Evolutionary conservation across 1,139 yeast species (phyloP), one percentile per base, ranked within the genome.

Genomic region (Yamadazyma diddensiae): DNA sequence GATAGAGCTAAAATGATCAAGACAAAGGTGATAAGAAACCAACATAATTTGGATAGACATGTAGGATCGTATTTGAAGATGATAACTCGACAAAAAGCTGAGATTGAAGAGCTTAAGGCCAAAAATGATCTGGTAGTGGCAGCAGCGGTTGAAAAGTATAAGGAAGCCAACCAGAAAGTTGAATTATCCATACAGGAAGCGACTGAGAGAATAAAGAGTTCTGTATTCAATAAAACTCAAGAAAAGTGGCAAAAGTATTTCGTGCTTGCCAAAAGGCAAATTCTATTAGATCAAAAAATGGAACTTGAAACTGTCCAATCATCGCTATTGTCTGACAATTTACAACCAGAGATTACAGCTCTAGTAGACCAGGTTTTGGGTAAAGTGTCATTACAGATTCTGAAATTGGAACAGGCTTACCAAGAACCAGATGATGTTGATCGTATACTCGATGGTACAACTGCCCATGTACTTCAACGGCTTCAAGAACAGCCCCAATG

Each of bases 1-100:
- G 79, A 87, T 52, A 66, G 96, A 19, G 97, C 96, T 12, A 87
- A 87, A 49, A 90, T 84, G 46, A 90, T 90, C 47, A 85, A 85
- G 52, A 90, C 96, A 0, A 86, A 85, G 49, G 67, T 84, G 2
- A 70, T 76, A 3, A 62, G 94, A 42, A 90, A 88, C 50, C 82
- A 79, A 43, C 88, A 80, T 39, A 82, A 79, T 39, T 67, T 88
- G 37, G 87, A 82, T 52, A 70, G 94, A 29, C 96, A 88, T 58
- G 94, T 90, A 27, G 90, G 94, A 0, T 82, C 94, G 2, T 88
- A 88, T 52, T 62, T 86, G 50, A 82, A 83, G 57, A 82, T 85
- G 81, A 87, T 88, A 24, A 79, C 90, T 2, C 90, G 84, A 46
- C 95, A 86, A 49, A 79, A 79, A 43, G 75, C 71, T 37, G 92